Evolutionary conservation across 2,329 filamentous ascomycete genomes (phyloP).

Genomic region (Keithomyces neogunnii): DNA sequence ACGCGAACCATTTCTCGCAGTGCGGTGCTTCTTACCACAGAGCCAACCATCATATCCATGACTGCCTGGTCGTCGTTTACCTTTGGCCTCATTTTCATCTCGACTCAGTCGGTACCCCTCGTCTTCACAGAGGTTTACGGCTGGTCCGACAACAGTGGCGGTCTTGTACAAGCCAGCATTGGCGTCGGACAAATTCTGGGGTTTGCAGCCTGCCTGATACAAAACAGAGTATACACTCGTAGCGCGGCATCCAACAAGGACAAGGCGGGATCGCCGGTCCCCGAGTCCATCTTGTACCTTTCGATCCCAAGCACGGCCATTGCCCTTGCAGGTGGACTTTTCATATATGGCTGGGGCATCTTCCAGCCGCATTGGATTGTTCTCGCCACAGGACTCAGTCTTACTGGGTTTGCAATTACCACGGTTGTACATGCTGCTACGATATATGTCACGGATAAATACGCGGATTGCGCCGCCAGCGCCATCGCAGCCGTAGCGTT

Average conservation of each 20-base stretch:
- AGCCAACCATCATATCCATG: slow-evolving; percentile 7
- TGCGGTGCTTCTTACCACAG: slow-evolving; percentile 9
- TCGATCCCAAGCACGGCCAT: slow-evolving; percentile 6
- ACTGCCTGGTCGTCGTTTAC: slow-evolving; percentile 9
- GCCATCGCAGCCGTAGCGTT: slow-evolving; percentile 10
- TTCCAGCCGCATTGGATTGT: slow-evolving; percentile 10
- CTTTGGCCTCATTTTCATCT: slow-evolving; percentile 9
- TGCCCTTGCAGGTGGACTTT: slow-evolving; percentile 6
- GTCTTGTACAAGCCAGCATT: slow-evolving; percentile 7
- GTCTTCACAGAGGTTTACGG: slow-evolving; percentile 5
- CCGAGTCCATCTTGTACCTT: slow-evolving; percentile 8
- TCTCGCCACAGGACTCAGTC: slow-evolving; percentile 2
- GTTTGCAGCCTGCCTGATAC: slow-evolving; percentile 3
- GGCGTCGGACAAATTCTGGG: slow-evolving; percentile 9
- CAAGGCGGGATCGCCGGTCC: slow-evolving; percentile 2
- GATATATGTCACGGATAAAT: slow-evolving; percentile 9
- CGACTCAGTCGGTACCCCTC: slow-evolving; percentile 9
- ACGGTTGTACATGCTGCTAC: slow-evolving; percentile 6
- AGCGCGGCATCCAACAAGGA: slow-evolving; percentile 3
- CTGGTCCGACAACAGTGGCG: slow-evolving; percentile 3
- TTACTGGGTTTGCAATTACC: slow-evolving; percentile 8
- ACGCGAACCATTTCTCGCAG: slow-evolving; percentile 2
- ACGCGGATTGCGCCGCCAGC: slow-evolving; percentile 7
- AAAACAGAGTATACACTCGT: slow-evolving; percentile 2
- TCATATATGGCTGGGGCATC: slow-evolving; percentile 9